Evolutionary conservation across 441 rosid genomes (phyloP).

Genomic region (Adansonia rubrostipa): DNA sequence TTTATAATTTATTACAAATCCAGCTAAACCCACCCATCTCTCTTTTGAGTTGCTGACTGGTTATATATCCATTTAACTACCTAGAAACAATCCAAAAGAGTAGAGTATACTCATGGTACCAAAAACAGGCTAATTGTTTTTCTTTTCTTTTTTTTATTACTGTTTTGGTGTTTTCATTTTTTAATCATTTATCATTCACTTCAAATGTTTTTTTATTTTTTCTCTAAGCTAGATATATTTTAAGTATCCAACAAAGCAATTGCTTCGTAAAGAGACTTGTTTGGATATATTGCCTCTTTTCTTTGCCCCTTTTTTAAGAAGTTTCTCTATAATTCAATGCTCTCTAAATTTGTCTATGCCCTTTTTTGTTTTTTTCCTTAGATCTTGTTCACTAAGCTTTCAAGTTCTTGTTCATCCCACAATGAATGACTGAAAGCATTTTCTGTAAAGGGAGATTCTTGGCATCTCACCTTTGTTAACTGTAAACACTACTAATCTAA

Average conservation of each 20-base stretch:
- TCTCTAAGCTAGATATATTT: neutral
- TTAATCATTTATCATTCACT: neutral
- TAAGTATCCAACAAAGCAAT: conserved; percentile 31
- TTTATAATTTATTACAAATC: conserved; percentile 22
- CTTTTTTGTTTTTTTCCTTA: neutral
- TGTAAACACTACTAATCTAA: neutral
- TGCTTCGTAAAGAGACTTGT: conserved; percentile 12
- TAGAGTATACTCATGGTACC: neutral
- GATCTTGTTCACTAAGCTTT: conserved; percentile 24
- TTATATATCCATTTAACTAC: neutral
- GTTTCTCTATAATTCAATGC: conserved; percentile 31
- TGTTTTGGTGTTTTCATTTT: neutral
- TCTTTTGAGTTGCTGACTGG: neutral
- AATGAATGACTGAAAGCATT: neutral
- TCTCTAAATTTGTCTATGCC: conserved; percentile 10
- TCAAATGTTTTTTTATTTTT: neutral
- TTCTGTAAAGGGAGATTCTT: conserved; percentile 18
- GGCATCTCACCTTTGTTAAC: neutral
- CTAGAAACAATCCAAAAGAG: conserved; percentile 24
- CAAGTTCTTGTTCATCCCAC: neutral
- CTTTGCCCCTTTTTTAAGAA: conserved; percentile 15
- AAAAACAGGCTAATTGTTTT: too few species aligned
- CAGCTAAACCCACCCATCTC: conserved; percentile 28
- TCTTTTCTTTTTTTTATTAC: neutral
- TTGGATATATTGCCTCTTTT: conserved; percentile 20